Conservation (phyloP, 129 eudicot species). For the Cynara cardunculus region DNA sequence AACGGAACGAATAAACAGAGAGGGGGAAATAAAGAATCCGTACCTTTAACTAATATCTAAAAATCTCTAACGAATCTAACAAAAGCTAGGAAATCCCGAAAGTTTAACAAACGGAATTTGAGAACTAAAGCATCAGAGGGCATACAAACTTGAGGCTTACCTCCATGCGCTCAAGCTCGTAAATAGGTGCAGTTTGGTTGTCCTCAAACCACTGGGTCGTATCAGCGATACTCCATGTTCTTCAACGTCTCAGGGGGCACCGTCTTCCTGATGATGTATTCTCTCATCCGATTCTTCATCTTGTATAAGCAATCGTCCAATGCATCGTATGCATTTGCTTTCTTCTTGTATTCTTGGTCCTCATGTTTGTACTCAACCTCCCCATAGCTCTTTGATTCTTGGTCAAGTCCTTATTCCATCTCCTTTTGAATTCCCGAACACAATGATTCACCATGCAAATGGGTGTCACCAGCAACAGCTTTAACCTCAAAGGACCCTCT, state of each 20-base stretch:
- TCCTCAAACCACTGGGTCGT: background rate
- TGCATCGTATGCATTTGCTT: background rate
- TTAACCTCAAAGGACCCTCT: conserved; percentile 21
- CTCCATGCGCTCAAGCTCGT: background rate
- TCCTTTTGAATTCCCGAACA: conserved; percentile 18
- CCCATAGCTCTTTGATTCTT: conserved; percentile 18
- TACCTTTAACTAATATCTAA: no score
- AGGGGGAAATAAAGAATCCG: no score
- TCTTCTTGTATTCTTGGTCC: conserved; percentile 12
- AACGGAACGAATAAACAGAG: no score
- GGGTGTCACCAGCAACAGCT: conserved; percentile 28
- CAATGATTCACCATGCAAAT: conserved; percentile 15
- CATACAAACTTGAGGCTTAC: background rate
- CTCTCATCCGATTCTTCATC: background rate
- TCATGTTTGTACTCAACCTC: conserved; percentile 22
- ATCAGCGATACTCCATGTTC: background rate
- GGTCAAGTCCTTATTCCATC: conserved; percentile 9
- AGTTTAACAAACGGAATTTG: background rate
- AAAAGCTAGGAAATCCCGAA: background rate
- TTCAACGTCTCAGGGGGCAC: background rate
- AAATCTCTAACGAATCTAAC: no score
- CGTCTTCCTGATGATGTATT: background rate
- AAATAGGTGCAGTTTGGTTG: background rate
- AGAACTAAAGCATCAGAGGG: background rate
- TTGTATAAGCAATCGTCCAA: conserved; percentile 7